Percentiles rank a stretch among this genome's conserved stretches.
Conservation (phyloP, 176 grass and related monocot species). For the Leersia perrieri region DNA sequence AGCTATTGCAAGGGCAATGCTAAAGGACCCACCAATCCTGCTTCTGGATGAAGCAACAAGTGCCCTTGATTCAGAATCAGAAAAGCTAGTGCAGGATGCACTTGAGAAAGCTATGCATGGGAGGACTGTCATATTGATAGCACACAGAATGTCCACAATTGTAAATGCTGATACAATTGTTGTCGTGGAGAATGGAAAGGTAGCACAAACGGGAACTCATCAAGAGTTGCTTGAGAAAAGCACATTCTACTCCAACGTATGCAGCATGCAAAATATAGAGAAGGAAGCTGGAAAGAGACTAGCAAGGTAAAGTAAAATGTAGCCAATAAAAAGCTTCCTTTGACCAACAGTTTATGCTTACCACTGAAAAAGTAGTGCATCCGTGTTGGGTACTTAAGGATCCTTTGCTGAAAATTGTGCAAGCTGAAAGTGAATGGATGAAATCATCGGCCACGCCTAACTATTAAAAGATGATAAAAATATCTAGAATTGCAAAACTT, state of each 20-base stretch:
- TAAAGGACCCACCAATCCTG: conserved; percentile 53
- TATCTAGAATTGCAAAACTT: conserved; percentile 8
- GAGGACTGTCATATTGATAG: conserved; percentile 50
- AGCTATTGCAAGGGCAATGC: conserved; percentile 53
- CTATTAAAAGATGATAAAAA: conserved; percentile 7
- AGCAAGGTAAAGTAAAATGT: conserved; percentile 29
- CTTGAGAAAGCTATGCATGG: conserved; percentile 38
- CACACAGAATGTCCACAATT: conserved; percentile 55
- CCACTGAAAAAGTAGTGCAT: conserved; percentile 12
- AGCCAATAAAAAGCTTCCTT: conserved; percentile 15
- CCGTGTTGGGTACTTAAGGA: not conserved
- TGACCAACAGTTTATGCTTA: not conserved
- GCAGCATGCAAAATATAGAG: conserved; percentile 42
- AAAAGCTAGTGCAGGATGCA: conserved; percentile 53
- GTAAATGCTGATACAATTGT: conserved; percentile 49
- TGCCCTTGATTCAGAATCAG: conserved; percentile 55
- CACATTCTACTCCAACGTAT: conserved; percentile 43
- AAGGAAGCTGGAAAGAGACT: conserved; percentile 22
- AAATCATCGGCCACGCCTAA: not conserved
- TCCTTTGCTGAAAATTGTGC: not conserved
- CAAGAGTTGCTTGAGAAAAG: conserved; percentile 35
- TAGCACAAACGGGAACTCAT: conserved; percentile 47
- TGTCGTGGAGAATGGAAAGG: conserved; percentile 49
- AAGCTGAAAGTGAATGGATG: not conserved
- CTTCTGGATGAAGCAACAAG: conserved; percentile 62